Base-by-base conservation (phyloP, 331 rosid species). In the Malus hybrid region DNA sequence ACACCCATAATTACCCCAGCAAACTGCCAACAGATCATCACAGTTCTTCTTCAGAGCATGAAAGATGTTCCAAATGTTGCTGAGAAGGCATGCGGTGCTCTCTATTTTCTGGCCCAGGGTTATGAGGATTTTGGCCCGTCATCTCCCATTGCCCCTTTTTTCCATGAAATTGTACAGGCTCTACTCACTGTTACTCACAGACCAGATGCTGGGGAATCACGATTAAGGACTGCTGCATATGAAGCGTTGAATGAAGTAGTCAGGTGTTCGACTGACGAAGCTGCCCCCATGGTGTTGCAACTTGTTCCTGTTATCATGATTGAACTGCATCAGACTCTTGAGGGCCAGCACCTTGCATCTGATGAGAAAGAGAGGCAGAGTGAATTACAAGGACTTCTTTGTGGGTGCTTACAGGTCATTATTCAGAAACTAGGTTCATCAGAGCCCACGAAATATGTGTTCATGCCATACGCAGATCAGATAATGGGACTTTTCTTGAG, bases 81-180 rank as follows among this genome's bases (percentile, higher is more conserved):
- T 36, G 96, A 92, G 89, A 92, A 92, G 79, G 97, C 96, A 74
- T 92, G 97, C 68, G 93, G 97, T 33, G 97, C 97, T 71, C 90
- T 92, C 73, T 92, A 92, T 84, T 92, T 85, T 80, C 92, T 92
- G 14, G 92, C 92, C 30, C 97, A 92, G 72, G 97, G 97, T 72
- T 92, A 88, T 34, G 97, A 92, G 89, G 96, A 92, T 74, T 80
- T 78, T 42, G 92, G 84, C 29, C 12, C 85, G 68, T 82, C 93
- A 66, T 91, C 96, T 42, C 75, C 86, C 57, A 20, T 92, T 56
- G 90, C 92, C 42, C 96, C 97, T 5, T 89, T 85, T 76, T 92
- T 89, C 75, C 93, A 88, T 81, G 88, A 92, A 75, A 89, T 92
- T 70, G 90, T 92, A 78, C 88, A 87, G 63, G 80, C 97, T 74